A percentile compares a stretch with the other conserved stretches of the same genome.
These are phyloP conservation scores for Tetracentron sinense DNA, from an alignment of 164 flowering plant genomes.

Conservation along the genomic window DNA sequence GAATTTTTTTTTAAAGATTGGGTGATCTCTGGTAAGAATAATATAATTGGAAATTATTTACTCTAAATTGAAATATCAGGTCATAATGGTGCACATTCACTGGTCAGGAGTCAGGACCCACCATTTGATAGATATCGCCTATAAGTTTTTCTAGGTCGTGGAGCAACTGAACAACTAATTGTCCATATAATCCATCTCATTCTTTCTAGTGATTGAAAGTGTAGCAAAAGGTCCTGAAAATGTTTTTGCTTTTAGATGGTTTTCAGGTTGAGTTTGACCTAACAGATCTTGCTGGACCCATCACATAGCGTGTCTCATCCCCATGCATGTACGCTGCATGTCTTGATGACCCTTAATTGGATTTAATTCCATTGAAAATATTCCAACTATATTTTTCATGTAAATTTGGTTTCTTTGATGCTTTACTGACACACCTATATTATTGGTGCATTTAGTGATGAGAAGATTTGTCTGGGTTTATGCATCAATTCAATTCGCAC, in stretches of 20 bases:
- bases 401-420: not conserved
- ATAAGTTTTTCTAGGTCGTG: not conserved
- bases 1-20: too few relatives aligned
- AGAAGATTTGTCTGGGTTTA: slow-evolving; percentile 82
- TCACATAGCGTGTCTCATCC: too few relatives aligned
- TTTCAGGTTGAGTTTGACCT: slow-evolving; percentile 3
- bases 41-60: too few relatives aligned
- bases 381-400: not conserved
- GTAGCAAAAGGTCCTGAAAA: not conserved
- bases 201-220: too few relatives aligned
- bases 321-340: too few relatives aligned
- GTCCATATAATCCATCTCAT: too few relatives aligned
- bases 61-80: not conserved
- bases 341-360: too few relatives aligned
- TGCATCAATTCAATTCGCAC: slow-evolving; percentile 72
- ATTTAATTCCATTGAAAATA: too few relatives aligned
- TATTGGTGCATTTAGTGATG: slow-evolving; percentile 41
- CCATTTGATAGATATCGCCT: not conserved
- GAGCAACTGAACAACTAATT: too few relatives aligned
- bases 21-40: too few relatives aligned
- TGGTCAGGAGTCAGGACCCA: not conserved
- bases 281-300: too few relatives aligned
- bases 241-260: too few relatives aligned
- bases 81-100: not conserved
- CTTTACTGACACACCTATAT: not conserved